Evolutionary conservation across 2,329 filamentous ascomycete species (phyloP).

Genomic region (Fusarium nisikadoi): DNA sequence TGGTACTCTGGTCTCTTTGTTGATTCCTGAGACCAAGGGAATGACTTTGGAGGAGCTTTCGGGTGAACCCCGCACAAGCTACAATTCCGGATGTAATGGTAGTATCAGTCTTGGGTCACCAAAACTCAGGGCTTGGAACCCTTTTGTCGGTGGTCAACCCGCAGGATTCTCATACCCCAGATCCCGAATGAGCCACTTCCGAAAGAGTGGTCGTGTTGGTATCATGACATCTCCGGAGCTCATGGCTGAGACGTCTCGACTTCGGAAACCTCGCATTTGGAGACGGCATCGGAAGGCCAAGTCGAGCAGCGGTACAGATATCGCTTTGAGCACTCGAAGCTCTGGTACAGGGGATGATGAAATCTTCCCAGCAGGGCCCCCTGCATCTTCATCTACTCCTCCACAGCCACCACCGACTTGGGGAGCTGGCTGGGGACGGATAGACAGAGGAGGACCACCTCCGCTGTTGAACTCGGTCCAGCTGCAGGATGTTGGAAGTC

Average conservation of each 20-base stretch:
- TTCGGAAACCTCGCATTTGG: conserved; percentile 46
- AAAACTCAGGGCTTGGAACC: conserved; percentile 54
- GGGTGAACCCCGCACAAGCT: conserved; percentile 72
- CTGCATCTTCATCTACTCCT: conserved; percentile 15
- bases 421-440: conserved; percentile 48
- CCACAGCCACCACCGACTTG: conserved; percentile 43
- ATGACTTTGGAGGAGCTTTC: conserved; percentile 77
- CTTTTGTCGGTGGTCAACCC: conserved; percentile 61
- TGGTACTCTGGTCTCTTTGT: conserved; percentile 73
- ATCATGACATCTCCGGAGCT: conserved; percentile 59
- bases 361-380: conserved; percentile 33
- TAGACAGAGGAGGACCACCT: conserved; percentile 45
- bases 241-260: conserved; percentile 40
- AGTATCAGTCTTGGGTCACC: conserved; percentile 54
- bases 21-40: conserved; percentile 83
- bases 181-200: conserved; percentile 41
- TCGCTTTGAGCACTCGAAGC: conserved; percentile 48
- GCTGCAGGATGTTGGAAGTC: conserved; percentile 50
- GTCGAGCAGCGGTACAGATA: conserved; percentile 46
- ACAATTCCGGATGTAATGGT: conserved; percentile 62
- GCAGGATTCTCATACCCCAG: conserved; percentile 62
- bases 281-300: conserved; percentile 43
- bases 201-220: conserved; percentile 49
- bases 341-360: conserved; percentile 43
- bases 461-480: conserved; percentile 44